These are phyloP conservation scores for Pestalotiopsis sp. DNA, from an alignment of 2,329 filamentous ascomycete genomes.

Conservation along the genomic window DNA sequence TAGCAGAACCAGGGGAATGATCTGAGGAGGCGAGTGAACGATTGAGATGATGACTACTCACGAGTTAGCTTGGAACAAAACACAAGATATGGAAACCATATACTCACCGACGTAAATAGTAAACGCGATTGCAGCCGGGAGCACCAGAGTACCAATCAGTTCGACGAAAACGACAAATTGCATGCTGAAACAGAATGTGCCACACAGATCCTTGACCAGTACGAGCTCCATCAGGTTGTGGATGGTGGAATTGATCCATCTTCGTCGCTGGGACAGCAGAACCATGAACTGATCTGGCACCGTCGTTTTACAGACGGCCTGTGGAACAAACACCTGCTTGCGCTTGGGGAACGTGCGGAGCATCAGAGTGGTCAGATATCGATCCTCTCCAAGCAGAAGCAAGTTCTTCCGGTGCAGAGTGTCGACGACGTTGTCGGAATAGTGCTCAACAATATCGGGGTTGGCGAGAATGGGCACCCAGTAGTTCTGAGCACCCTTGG, in stretches of 20 bases:
- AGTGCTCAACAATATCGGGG: constrained; percentile 97
- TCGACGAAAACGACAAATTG: constrained; percentile 98
- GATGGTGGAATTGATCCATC: constrained; percentile 99
- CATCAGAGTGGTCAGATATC: constrained; percentile 96
- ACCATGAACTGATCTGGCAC: constrained; percentile 93
- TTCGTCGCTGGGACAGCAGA: constrained; percentile 86
- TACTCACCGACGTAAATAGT: constrained; percentile 91
- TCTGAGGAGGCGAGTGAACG: constrained; percentile 70
- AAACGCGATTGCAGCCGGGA: constrained; percentile 95
- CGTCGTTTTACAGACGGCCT: constrained; percentile 97
- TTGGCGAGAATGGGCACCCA: constrained; percentile 99
- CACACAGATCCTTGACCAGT: constrained; percentile 91
- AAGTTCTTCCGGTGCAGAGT: constrained; percentile 98
- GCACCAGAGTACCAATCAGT: constrained; percentile 87
- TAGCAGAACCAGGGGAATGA: constrained; percentile 88
- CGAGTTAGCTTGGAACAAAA: constrained; percentile 20
- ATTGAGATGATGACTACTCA: constrained; percentile 81
- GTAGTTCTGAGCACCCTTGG: constrained; percentile 97
- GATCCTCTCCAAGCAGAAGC: constrained; percentile 91
- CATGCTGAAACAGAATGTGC: constrained; percentile 99
- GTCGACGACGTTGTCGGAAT: constrained; percentile 98
- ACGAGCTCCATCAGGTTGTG: constrained; percentile 98
- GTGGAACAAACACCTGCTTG: constrained; percentile 97
- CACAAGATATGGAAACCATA: not conserved
- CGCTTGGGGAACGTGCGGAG: constrained; percentile 97